Evolutionary conservation across 1,139 yeast genomes (phyloP).

Genomic region (Pichia sp.): DNA sequence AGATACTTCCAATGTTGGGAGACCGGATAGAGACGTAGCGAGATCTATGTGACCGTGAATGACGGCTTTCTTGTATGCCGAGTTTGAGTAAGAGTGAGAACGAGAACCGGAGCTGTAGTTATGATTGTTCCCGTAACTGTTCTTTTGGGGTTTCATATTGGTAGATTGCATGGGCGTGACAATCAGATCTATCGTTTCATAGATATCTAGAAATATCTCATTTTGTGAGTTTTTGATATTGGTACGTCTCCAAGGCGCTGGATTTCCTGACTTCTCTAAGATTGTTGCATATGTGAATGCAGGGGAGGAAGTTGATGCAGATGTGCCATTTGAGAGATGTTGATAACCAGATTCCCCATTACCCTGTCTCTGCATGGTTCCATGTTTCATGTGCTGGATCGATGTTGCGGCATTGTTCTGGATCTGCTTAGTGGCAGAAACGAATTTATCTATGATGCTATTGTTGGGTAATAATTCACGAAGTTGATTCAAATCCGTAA

Average conservation of each 20-base stretch:
- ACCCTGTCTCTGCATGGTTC: constrained; percentile 1
- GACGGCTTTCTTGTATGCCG: constrained; percentile 31
- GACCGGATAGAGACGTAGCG: constrained; percentile 64
- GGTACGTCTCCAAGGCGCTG: constrained; percentile 68
- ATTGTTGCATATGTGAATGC: constrained; percentile 15
- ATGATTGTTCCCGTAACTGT: not conserved
- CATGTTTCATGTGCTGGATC: constrained; percentile 20
- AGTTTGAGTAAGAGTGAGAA: not conserved
- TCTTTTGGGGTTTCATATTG: too few species aligned
- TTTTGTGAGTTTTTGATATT: constrained; percentile 62
- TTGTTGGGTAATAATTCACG: constrained; percentile 59
- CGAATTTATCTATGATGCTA: constrained; percentile 33
- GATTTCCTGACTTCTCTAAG: constrained; percentile 26
- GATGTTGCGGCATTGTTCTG: constrained; percentile 27
- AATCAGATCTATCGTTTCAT: constrained; percentile 50
- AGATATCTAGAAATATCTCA: constrained; percentile 75
- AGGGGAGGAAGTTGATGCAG: not conserved
- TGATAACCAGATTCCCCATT: too few species aligned
- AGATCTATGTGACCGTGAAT: constrained; percentile 61
- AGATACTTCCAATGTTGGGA: constrained; percentile 59
- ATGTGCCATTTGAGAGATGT: not conserved
- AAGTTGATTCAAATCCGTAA: constrained; percentile 65
- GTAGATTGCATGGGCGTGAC: constrained; percentile 23
- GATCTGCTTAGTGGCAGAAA: constrained; percentile 32
- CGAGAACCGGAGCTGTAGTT: not conserved